Evolutionary conservation across 495 filamentous ascomycete species (phyloP).

Genomic region (Corynascus novoguineensis): DNA sequence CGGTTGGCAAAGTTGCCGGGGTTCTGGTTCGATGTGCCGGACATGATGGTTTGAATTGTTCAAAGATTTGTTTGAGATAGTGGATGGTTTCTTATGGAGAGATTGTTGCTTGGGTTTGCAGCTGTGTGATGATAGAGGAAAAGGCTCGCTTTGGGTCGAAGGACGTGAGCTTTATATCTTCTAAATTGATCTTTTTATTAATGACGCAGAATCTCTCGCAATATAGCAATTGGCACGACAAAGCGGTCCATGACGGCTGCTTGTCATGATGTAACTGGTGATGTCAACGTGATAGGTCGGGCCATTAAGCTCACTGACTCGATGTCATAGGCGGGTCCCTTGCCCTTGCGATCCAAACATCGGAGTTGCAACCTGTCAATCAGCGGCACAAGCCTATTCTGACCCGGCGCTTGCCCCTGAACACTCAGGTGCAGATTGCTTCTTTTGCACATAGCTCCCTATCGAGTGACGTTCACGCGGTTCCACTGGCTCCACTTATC

Average conservation of each 20-base stretch:
- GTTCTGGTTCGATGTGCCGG: slow-evolving; percentile 42
- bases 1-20: slow-evolving; percentile 61
- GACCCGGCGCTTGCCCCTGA: too few species aligned
- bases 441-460: too few species aligned
- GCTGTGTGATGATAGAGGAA: background rate
- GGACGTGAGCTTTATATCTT: background rate
- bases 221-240: background rate
- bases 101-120: background rate
- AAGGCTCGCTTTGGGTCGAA: background rate
- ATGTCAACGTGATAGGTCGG: slow-evolving; percentile 10
- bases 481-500: too few species aligned
- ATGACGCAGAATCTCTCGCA: too few species aligned
- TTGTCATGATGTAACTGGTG: slow-evolving; percentile 1
- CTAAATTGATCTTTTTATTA: background rate
- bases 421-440: too few species aligned
- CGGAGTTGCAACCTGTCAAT: too few species aligned
- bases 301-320: too few species aligned
- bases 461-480: too few species aligned
- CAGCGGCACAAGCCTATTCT: too few species aligned
- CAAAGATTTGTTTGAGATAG: background rate
- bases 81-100: too few species aligned
- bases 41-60: slow-evolving; percentile 3
- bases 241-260: background rate
- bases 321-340: too few species aligned
- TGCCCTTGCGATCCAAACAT: too few species aligned